These are phyloP conservation scores for Cairneyella variabilis DNA, from an alignment of 495 filamentous ascomycete species.

Conservation along the genomic window DNA sequence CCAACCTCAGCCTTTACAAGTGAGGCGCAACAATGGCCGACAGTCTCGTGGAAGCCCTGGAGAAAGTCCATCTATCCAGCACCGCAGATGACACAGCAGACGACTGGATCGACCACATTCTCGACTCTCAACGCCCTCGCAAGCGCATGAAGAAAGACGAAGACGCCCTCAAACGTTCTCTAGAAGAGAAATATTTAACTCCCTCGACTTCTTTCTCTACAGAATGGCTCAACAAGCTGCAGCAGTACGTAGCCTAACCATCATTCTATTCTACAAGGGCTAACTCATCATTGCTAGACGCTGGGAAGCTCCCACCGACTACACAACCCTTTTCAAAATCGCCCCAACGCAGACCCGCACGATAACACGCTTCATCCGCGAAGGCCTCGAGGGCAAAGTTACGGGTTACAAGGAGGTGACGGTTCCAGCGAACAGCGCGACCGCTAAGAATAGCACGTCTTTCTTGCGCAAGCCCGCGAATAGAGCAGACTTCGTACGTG, in stretches of 20 bases:
- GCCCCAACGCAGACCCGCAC: conserved; percentile 91
- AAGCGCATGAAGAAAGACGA: conserved; percentile 53
- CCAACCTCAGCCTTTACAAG: too few relatives aligned
- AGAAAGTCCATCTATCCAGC: conserved; percentile 18
- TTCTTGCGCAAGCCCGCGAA: conserved; percentile 81
- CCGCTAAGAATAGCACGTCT: conserved; percentile 95
- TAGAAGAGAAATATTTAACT: conserved; percentile 74
- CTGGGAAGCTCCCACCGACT: conserved; percentile 78
- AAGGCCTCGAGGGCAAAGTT: conserved; percentile 89
- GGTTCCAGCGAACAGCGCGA: conserved; percentile 82
- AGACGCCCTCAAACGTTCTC: conserved; percentile 57
- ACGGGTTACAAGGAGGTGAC: conserved; percentile 95
- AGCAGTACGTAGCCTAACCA: conserved; percentile 51
- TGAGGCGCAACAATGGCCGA: conserved; percentile 28
- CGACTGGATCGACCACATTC: conserved; percentile 53
- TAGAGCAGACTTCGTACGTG: conserved; percentile 90
- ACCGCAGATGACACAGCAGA: conserved; percentile 14
- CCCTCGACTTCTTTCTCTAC: conserved; percentile 73
- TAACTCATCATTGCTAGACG: conserved; percentile 39
- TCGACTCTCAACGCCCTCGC: conserved; percentile 49
- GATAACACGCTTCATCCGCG: conserved; percentile 84
- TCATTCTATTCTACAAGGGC: neutral
- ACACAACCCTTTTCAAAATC: conserved; percentile 75
- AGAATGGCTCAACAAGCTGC: conserved; percentile 82
- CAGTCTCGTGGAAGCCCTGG: conserved; percentile 27